Evolutionary conservation across 148 eudicot species (phyloP).

Genomic region (Heliamphora exappendiculata): DNA sequence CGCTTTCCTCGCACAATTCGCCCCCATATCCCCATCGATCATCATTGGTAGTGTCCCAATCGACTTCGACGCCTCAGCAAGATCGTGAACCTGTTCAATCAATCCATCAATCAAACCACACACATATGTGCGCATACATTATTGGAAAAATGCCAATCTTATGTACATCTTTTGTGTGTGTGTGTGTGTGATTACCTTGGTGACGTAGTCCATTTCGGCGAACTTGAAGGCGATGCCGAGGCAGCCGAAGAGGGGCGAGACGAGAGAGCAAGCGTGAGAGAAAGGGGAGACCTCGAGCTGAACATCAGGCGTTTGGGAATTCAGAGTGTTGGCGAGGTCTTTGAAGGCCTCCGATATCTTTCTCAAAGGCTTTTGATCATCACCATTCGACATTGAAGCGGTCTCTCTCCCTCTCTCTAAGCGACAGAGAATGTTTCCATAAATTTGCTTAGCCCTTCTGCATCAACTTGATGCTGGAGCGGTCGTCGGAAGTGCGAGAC

Average conservation of each 20-base stretch:
- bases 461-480: no score
- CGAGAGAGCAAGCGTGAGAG: conserved; percentile 75
- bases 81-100: conserved; percentile 57
- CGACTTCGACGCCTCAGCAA: conserved; percentile 56
- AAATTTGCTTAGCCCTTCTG: no score
- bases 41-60: conserved; percentile 39
- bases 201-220: conserved; percentile 87
- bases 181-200: conserved; percentile 39
- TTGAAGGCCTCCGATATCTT: conserved; percentile 65
- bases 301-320: conserved; percentile 21
- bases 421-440: no score
- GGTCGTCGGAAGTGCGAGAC: no score
- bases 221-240: conserved; percentile 95
- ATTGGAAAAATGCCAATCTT: not conserved
- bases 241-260: conserved; percentile 84
- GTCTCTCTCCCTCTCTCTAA: conserved; percentile 12
- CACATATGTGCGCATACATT: not conserved
- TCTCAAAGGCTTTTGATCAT: conserved; percentile 49
- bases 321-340: conserved; percentile 36
- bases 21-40: conserved; percentile 57
- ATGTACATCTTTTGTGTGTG: not conserved
- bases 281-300: conserved; percentile 52
- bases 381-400: conserved; percentile 28
- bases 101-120: not conserved
- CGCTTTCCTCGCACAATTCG: conserved; percentile 46